Evolutionary conservation across 352 stramenopile genomes (phyloP).

Genomic region (Pythium aristosporum): DNA sequence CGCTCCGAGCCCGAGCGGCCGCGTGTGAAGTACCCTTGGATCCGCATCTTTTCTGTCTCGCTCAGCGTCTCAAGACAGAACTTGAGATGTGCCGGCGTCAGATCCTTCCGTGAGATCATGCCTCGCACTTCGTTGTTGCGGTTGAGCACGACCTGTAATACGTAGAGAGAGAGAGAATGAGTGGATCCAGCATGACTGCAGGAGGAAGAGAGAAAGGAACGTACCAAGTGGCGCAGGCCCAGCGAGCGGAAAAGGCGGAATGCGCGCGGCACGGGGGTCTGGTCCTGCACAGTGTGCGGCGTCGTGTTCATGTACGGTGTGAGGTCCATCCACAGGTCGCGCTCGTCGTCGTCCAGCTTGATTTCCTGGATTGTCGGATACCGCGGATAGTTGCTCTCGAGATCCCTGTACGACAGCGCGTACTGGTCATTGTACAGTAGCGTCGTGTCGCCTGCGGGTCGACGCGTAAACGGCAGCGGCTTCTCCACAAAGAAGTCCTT

Average conservation of each 20-base stretch:
- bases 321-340: conserved; percentile 91
- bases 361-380: conserved; percentile 83
- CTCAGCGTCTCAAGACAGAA: conserved; percentile 73
- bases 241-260: conserved; percentile 98
- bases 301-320: conserved; percentile 98
- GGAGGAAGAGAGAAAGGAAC: conserved; percentile 2
- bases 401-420: conserved; percentile 78
- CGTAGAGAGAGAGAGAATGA: background rate
- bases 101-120: conserved; percentile 86
- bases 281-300: conserved; percentile 94
- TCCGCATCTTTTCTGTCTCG: conserved; percentile 78
- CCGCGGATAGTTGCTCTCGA: conserved; percentile 83
- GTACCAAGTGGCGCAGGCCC: conserved; percentile 93
- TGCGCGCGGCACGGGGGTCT: conserved; percentile 91
- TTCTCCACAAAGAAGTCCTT: conserved; percentile 87
- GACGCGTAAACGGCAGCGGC: conserved; percentile 73
- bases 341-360: conserved; percentile 91
- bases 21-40: conserved; percentile 84
- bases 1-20: conserved; percentile 63
- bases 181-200: background rate
- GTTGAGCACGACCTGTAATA: conserved; percentile 80
- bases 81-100: conserved; percentile 83
- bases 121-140: conserved; percentile 87
- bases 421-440: conserved; percentile 88
- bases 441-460: conserved; percentile 71